These are phyloP conservation scores for Hyphodiscus sp. DNA, from an alignment of 2,329 filamentous ascomycete genomes.

Conservation along the genomic window DNA sequence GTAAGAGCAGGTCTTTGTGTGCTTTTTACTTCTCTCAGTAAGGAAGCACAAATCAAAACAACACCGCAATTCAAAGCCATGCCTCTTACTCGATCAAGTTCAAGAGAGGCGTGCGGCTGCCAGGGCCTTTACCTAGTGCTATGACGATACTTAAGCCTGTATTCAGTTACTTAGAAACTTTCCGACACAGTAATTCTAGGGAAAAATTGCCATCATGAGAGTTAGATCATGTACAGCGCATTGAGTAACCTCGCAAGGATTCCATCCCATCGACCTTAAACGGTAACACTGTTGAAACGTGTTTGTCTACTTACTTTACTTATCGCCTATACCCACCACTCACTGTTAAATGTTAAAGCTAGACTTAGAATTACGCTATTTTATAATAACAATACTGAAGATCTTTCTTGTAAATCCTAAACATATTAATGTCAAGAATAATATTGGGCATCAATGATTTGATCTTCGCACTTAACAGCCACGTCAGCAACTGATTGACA, in stretches of 20 bases:
- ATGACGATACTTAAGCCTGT: too few relatives aligned
- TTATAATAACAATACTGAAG: too few relatives aligned
- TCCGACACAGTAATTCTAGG: neutral
- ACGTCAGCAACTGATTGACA: neutral
- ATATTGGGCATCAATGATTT: neutral
- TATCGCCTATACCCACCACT: neutral
- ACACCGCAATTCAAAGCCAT: too few relatives aligned
- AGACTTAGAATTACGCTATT: neutral
- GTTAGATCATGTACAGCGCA: neutral
- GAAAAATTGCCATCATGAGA: neutral
- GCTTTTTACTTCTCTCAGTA: too few relatives aligned
- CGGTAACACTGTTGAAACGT: too few relatives aligned
- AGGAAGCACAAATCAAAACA: too few relatives aligned
- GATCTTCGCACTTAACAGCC: neutral
- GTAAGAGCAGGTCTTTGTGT: too few relatives aligned
- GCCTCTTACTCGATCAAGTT: too few relatives aligned
- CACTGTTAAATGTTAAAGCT: neutral
- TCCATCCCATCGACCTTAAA: too few relatives aligned
- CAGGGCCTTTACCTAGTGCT: too few relatives aligned
- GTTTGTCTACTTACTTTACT: neutral
- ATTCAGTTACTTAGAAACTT: neutral
- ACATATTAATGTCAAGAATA: neutral
- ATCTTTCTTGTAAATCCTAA: too few relatives aligned
- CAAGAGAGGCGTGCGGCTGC: too few relatives aligned
- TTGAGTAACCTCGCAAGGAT: neutral